A percentile compares a stretch with the other conserved stretches of the same genome.
phyloP scores from a whole-genome alignment of 495 filamentous ascomycete species.

The Talaromyces trachyspermus region DNA sequence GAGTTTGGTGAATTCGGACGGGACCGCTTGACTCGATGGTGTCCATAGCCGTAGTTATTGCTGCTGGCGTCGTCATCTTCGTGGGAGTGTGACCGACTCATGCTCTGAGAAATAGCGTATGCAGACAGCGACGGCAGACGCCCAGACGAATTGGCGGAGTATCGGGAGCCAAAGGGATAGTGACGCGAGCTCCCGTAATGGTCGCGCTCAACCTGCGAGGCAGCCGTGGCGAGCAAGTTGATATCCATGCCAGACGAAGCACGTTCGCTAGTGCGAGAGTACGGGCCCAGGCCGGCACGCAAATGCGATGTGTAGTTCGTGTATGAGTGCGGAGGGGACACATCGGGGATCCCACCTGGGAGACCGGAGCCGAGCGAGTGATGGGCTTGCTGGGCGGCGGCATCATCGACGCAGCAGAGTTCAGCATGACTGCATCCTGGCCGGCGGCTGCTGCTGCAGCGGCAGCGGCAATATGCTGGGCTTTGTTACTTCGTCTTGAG shows the following conservation, averaged over 20 bases:
- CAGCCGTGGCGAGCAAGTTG: constrained; percentile 83
- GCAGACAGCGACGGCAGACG: constrained; percentile 72
- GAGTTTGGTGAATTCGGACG: constrained; percentile 89
- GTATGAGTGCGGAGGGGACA: constrained; percentile 90
- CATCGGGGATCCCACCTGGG: constrained; percentile 88
- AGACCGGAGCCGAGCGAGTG: constrained; percentile 80
- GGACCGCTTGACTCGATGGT: constrained; percentile 75
- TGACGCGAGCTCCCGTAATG: constrained; percentile 45
- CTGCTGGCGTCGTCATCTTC: constrained; percentile 81
- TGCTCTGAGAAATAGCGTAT: constrained; percentile 70
- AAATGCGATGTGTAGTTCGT: constrained; percentile 63
- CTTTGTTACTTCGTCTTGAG: constrained; percentile 88
- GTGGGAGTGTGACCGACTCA: constrained; percentile 87
- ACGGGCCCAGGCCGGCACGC: constrained; percentile 56
- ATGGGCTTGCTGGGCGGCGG: constrained; percentile 67
- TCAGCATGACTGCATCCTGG: constrained; percentile 45
- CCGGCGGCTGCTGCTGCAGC: constrained; percentile 43
- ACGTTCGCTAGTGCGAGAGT: constrained; percentile 46
- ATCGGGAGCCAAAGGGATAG: constrained; percentile 47
- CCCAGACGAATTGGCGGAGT: constrained; percentile 48
- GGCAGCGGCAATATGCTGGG: constrained; percentile 54
- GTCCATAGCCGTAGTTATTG: constrained; percentile 62
- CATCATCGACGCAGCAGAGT: constrained; percentile 58
- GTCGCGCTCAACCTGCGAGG: constrained; percentile 80
- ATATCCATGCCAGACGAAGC: constrained; percentile 63